Conservation (phyloP, 768 basidiomycete species). For the Suillus cothurnatus region DNA sequence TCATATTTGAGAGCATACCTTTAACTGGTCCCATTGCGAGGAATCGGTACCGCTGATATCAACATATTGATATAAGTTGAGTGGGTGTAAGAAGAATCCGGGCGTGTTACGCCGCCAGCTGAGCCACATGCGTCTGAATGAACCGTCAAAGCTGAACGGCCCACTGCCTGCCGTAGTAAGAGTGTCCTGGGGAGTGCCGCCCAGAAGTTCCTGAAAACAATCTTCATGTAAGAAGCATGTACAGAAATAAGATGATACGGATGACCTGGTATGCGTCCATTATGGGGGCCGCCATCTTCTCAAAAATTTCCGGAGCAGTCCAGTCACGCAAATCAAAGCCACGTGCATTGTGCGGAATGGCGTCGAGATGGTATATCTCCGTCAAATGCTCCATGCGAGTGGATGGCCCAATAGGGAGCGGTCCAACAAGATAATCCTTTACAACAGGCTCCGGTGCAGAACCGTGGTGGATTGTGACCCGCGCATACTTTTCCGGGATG, state of each 20-base stretch:
- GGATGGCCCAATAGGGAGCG: constrained; percentile 46
- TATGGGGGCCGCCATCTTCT: constrained; percentile 37
- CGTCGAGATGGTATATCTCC: constrained; percentile 53
- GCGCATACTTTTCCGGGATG: constrained; percentile 44
- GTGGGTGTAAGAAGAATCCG: constrained; percentile 54
- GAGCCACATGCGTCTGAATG: constrained; percentile 58
- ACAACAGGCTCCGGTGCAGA: constrained; percentile 43
- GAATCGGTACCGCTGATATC: constrained; percentile 58
- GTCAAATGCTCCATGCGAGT: constrained; percentile 46
- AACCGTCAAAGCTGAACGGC: constrained; percentile 62
- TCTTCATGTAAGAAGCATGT: not conserved
- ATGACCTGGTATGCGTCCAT: constrained; percentile 45
- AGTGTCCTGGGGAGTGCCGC: constrained; percentile 49
- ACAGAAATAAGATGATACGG: not conserved
- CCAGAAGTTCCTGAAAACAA: constrained; percentile 48
- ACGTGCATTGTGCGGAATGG: constrained; percentile 58
- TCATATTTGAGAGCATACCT: constrained; percentile 32
- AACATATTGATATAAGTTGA: constrained; percentile 59
- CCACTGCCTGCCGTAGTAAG: constrained; percentile 47
- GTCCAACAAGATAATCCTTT: constrained; percentile 59
- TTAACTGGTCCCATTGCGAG: constrained; percentile 51
- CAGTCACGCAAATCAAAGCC: constrained; percentile 34
- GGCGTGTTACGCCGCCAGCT: constrained; percentile 51
- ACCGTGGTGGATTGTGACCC: constrained; percentile 56
- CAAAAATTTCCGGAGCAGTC: constrained; percentile 30